Base-by-base conservation (phyloP, 2,329 filamentous ascomycete species). In the Diplodia mutila region DNA sequence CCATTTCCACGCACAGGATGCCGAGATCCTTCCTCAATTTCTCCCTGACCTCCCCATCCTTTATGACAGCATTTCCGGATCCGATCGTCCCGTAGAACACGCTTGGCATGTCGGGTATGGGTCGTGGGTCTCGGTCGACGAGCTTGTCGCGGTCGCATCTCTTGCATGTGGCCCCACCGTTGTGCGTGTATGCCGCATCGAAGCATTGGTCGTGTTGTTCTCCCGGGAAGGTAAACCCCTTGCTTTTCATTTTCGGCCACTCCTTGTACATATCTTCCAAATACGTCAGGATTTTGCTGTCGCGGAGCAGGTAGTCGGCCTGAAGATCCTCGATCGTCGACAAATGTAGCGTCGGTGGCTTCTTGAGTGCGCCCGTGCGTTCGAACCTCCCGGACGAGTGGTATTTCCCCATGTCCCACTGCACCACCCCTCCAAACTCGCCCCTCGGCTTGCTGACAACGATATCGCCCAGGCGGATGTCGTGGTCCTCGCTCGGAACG, bases 341-440 rank as follows among this genome's bases (percentile, higher is more conserved):
- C 12, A 42, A 29, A 25, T 48, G 37, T 21, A 61, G 14, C 1
- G 7, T 48, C 8, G 55, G 55, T 3, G 55, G 55, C 34, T 61
- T 42, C 16, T n/a, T 61, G 2, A 61, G 55, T 11, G 25, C 25
- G 9, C 37, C 23, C 2, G 39, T 61, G 14, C 46, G n/a, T 49
- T 25, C 18, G 3, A 27, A 49, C 16, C 25, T 3, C 2, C 29
- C 23, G 21, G 27, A 3, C 1, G 42, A 11, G 12, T 18, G 67
- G 7, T 6, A 4, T 53, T 74, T 74, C 5, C 73, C 74, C 52
- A 69, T 72, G n/a, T 73, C 71, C 39, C 76, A 77, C 25, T 78
- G 75, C 4, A 77, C 39, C 1, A 78, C 72, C 1, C 73, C 73
- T 1, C 71, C 70, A 2, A 70, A 34, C 0, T 39, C 55, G 37